Percentiles rank a stretch among this genome's conserved stretches.
Conservation (phyloP, 2,329 filamentous ascomycete species). For the Talaromyces sp. region DNA sequence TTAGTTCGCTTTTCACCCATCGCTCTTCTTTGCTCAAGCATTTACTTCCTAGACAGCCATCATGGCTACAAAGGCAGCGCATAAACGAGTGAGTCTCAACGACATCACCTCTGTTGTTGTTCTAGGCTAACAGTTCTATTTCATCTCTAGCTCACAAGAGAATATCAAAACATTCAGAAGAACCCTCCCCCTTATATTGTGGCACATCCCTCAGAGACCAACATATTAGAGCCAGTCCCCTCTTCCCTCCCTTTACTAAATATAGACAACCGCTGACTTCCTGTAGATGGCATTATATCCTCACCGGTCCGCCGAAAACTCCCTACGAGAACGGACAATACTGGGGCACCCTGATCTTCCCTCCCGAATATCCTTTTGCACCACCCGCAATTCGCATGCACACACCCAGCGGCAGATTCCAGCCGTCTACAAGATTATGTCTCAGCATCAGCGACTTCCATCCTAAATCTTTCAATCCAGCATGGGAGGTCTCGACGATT, state of each 20-base stretch:
- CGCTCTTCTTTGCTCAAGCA: background rate
- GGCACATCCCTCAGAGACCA: slow-evolving; percentile 84
- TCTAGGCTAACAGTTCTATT: background rate
- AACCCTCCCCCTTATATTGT: slow-evolving; percentile 87
- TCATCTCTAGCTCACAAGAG: slow-evolving; percentile 54
- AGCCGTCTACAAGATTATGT: slow-evolving; percentile 86
- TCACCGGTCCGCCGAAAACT: slow-evolving; percentile 89
- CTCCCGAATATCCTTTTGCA: slow-evolving; percentile 93
- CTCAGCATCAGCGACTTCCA: slow-evolving; percentile 97
- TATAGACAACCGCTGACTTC: background rate
- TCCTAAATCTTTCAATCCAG: slow-evolving; percentile 95
- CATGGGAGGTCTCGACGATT: slow-evolving; percentile 97
- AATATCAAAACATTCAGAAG: slow-evolving; percentile 64
- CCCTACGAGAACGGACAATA: slow-evolving; percentile 95
- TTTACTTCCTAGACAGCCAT: background rate
- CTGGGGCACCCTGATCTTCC: slow-evolving; percentile 96
- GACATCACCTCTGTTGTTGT: background rate
- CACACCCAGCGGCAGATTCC: slow-evolving; percentile 92
- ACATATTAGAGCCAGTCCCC: slow-evolving; percentile 77
- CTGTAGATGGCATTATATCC: slow-evolving; percentile 84
- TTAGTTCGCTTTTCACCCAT: background rate
- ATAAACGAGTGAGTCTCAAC: slow-evolving; percentile 62
- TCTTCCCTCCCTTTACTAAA: background rate
- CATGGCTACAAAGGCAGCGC: slow-evolving; percentile 72
- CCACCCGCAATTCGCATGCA: slow-evolving; percentile 99